phyloP scores from a whole-genome alignment of 306 rosid genomes.

The Lupinus albus region DNA sequence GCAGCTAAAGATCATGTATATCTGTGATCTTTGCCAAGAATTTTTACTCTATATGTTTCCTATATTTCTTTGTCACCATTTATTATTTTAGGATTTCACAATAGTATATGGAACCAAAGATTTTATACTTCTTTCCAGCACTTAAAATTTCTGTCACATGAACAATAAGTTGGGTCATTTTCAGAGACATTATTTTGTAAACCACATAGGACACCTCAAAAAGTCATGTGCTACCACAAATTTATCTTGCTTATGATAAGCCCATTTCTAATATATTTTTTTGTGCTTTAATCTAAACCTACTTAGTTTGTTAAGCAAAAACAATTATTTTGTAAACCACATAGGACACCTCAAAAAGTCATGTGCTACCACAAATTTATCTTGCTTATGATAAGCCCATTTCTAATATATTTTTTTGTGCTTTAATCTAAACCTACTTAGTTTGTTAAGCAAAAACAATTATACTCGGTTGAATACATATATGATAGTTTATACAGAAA shows the following conservation, averaged over 20 bases:
- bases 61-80: too few species aligned
- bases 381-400: constrained; percentile 11
- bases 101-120: too few species aligned
- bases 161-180: too few species aligned
- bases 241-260: constrained; percentile 8
- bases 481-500: background rate
- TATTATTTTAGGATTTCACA: too few species aligned
- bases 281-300: background rate
- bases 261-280: background rate
- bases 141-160: too few species aligned
- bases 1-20: too few species aligned
- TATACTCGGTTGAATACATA: background rate
- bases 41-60: too few species aligned
- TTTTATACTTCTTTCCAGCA: too few species aligned
- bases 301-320: background rate
- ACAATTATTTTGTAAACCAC: too few species aligned
- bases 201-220: background rate
- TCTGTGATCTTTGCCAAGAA: too few species aligned
- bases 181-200: background rate
- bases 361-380: background rate
- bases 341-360: background rate
- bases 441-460: background rate
- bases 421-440: background rate
- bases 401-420: background rate
- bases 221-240: constrained; percentile 5